phyloP scores from a whole-genome alignment of 2,329 filamentous ascomycete species.

The Furcasterigmium furcatum region DNA sequence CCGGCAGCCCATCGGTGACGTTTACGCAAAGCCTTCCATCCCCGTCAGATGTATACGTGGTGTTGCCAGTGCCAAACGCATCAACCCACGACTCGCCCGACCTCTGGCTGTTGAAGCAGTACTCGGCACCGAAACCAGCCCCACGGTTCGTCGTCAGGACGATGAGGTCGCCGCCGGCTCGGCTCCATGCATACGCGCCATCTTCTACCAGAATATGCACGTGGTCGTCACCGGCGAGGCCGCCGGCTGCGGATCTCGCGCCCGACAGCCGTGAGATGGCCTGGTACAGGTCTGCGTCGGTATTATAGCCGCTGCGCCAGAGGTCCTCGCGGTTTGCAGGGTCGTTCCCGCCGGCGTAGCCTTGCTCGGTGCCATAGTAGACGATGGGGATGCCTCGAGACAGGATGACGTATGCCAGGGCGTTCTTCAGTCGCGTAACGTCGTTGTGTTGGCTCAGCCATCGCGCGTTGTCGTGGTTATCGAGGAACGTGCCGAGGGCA shows the following conservation, averaged over 20 bases:
- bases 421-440: conserved; percentile 54
- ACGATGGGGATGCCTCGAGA: conserved; percentile 60
- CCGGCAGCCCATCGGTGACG: conserved; percentile 36
- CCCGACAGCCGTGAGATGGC: conserved; percentile 40
- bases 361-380: conserved; percentile 65
- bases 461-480: conserved; percentile 57
- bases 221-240: conserved; percentile 39
- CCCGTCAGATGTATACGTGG: conserved; percentile 31
- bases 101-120: conserved; percentile 38
- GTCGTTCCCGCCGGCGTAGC: conserved; percentile 44
- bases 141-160: conserved; percentile 43
- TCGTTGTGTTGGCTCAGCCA: conserved; percentile 51
- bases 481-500: conserved; percentile 48
- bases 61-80: conserved; percentile 27
- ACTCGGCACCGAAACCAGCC: conserved; percentile 26
- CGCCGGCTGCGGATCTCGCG: conserved; percentile 41
- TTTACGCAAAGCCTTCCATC: conserved; percentile 36
- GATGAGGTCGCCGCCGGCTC: conserved; percentile 37
- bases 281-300: conserved; percentile 42
- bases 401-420: conserved; percentile 59
- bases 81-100: conserved; percentile 35
- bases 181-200: conserved; percentile 42
- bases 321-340: conserved; percentile 54
- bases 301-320: conserved; percentile 51
- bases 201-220: conserved; percentile 35